phyloP scores from a whole-genome alignment of 345 rosid genomes.

The Aquilaria yunnanensis region DNA sequence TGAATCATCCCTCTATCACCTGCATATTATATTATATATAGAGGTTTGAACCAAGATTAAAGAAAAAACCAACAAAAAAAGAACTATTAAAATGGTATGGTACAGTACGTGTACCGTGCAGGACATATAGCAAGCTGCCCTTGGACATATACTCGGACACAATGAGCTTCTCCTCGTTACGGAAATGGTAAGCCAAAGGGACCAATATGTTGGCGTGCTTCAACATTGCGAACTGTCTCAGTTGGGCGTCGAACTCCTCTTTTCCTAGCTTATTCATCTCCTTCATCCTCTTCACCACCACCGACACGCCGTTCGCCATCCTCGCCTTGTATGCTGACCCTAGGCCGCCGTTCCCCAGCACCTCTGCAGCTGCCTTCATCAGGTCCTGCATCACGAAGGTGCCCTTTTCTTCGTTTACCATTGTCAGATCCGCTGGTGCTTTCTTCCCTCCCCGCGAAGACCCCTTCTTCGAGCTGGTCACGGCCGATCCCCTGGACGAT shows the following conservation, averaged over 20 bases:
- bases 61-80: neutral
- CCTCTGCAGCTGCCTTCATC: slow-evolving; percentile 93
- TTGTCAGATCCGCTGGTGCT: slow-evolving; percentile 35
- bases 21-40: neutral
- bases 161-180: slow-evolving; percentile 81
- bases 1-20: slow-evolving; percentile 56
- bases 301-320: slow-evolving; percentile 58
- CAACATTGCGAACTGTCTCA: slow-evolving; percentile 58
- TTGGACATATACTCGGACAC: slow-evolving; percentile 74
- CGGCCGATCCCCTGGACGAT: slow-evolving; percentile 19
- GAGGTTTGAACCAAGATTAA: neutral
- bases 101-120: slow-evolving; percentile 53
- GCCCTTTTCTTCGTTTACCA: slow-evolving; percentile 66
- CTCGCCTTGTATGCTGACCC: slow-evolving; percentile 92
- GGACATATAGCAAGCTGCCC: slow-evolving; percentile 68
- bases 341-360: slow-evolving; percentile 75
- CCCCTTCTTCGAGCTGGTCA: slow-evolving; percentile 19
- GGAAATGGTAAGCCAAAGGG: slow-evolving; percentile 76
- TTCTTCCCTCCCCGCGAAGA: slow-evolving; percentile 22
- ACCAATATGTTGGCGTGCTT: slow-evolving; percentile 60
- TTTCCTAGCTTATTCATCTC: slow-evolving; percentile 59
- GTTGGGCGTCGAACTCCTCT: slow-evolving; percentile 60
- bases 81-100: too few relatives aligned
- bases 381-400: slow-evolving; percentile 62
- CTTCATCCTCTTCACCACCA: slow-evolving; percentile 82